A percentile compares a stretch with the other conserved stretches of the same genome.
Evolutionary conservation across 1,284 basidiomycete species (phyloP).

Genomic region (Ceratobasidium sp.): DNA sequence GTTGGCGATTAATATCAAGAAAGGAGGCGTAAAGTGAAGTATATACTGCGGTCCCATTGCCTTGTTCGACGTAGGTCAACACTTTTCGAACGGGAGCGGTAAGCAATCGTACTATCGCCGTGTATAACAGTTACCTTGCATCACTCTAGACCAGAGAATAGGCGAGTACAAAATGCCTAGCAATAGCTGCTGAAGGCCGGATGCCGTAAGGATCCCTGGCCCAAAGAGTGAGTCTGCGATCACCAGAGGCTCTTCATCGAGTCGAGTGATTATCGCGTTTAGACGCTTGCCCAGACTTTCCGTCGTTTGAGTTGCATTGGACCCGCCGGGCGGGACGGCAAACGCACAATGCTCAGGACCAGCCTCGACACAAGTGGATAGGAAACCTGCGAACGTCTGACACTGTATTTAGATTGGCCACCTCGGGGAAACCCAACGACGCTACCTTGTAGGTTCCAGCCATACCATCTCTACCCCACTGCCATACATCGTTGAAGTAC

Average conservation of each 20-base stretch:
- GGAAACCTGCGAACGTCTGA: constrained; percentile 42
- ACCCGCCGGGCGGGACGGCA: constrained; percentile 1
- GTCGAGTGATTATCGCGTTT: constrained; percentile 25
- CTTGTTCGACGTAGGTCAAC: background rate
- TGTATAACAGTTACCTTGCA: background rate
- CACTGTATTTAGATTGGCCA: background rate
- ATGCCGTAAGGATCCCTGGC: constrained; percentile 45
- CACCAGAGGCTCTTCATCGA: constrained; percentile 42
- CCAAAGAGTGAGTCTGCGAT: constrained; percentile 44
- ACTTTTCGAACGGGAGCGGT: background rate
- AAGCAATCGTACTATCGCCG: constrained; percentile 18
- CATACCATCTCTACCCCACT: constrained; percentile 48
- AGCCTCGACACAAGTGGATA: constrained; percentile 43
- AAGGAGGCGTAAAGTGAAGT: background rate
- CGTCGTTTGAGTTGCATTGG: constrained; percentile 29
- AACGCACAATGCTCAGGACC: constrained; percentile 46
- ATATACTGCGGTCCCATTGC: background rate
- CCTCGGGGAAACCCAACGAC: background rate
- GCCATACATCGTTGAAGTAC: constrained; percentile 48
- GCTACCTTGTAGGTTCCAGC: constrained; percentile 47
- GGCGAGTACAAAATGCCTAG: constrained; percentile 46
- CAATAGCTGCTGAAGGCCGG: constrained; percentile 41
- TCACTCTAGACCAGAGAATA: background rate
- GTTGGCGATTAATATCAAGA: background rate
- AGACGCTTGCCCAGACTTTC: constrained; percentile 31